phyloP scores from a whole-genome alignment of 2,329 filamentous ascomycete genomes.

The Beauveria caledonica region DNA sequence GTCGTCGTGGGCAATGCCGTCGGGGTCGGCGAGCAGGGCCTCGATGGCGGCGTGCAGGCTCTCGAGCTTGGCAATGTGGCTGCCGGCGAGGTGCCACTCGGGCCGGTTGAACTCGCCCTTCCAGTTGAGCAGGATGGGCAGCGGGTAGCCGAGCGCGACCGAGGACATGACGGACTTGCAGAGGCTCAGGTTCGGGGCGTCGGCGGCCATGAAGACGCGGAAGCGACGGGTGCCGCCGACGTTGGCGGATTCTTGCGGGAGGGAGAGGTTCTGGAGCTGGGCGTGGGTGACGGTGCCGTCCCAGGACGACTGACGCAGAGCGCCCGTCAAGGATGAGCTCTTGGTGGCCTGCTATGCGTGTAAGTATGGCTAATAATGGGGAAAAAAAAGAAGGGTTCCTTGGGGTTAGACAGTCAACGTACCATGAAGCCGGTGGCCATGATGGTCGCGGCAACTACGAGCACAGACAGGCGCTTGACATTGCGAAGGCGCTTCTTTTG shows the following conservation, averaged over 20 bases:
- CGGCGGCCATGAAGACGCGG: slow-evolving; percentile 31
- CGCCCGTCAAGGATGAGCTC: background rate
- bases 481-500: slow-evolving; percentile 8
- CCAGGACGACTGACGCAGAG: background rate
- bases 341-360: background rate
- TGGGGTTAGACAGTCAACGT: background rate
- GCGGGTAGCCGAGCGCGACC: slow-evolving; percentile 29
- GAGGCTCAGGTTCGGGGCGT: slow-evolving; percentile 27
- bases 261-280: slow-evolving; percentile 6
- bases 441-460: slow-evolving; percentile 8
- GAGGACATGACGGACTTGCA: slow-evolving; percentile 32
- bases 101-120: slow-evolving; percentile 28
- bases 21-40: slow-evolving; percentile 17
- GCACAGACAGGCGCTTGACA: slow-evolving; percentile 7
- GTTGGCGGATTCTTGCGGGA: background rate
- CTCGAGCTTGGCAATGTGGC: slow-evolving; percentile 31
- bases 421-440: slow-evolving; percentile 10
- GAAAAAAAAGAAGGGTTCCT: no score
- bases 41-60: slow-evolving; percentile 24
- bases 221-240: slow-evolving; percentile 18
- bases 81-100: slow-evolving; percentile 29
- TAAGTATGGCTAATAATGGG: background rate
- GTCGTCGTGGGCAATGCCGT: slow-evolving; percentile 18
- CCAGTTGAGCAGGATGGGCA: slow-evolving; percentile 31
- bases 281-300: slow-evolving; percentile 5